Percentiles rank a stretch among this genome's conserved stretches.
Evolutionary conservation across 176 grass and related monocot genomes (phyloP).

Genomic region (Leersia perrieri): DNA sequence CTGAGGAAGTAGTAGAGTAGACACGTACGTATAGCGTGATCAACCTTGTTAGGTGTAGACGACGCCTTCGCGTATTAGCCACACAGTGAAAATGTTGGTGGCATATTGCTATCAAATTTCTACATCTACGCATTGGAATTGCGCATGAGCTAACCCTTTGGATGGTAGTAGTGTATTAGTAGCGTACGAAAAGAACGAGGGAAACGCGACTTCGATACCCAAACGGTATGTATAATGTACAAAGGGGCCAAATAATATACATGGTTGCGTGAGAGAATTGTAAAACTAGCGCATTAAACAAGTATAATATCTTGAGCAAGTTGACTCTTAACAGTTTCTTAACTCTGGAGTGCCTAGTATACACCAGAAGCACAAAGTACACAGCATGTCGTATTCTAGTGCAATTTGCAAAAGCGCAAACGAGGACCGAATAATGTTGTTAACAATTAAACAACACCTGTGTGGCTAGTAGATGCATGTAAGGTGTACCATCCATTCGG

Average conservation of each 20-base stretch:
- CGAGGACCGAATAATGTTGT: conserved; percentile 4
- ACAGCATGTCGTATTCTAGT: conserved; percentile 19
- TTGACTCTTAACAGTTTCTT: background rate
- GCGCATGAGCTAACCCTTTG: conserved; percentile 5
- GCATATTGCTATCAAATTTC: conserved; percentile 15
- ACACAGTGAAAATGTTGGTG: conserved; percentile 15
- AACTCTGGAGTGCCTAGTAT: background rate
- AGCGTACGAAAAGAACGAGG: background rate
- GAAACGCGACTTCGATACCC: conserved; percentile 33
- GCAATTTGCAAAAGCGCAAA: conserved; percentile 26
- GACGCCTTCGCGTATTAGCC: conserved; percentile 18
- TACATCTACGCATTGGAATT: background rate
- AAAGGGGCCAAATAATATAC: too few relatives aligned
- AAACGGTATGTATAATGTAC: conserved; percentile 19
- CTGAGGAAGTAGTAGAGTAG: too few relatives aligned
- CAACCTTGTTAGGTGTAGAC: background rate
- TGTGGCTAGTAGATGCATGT: background rate
- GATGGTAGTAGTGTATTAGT: background rate
- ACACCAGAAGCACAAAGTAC: conserved; percentile 12
- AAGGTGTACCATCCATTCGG: conserved; percentile 3
- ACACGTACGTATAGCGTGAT: background rate
- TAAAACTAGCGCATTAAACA: background rate
- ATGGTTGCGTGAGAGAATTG: conserved; percentile 29
- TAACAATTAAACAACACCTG: background rate
- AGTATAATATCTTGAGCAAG: background rate